A percentile compares a stretch with the other conserved stretches of the same genome.
These are phyloP conservation scores for Microthlaspi erraticum DNA, from an alignment of 345 rosid species.

Conservation along the genomic window DNA sequence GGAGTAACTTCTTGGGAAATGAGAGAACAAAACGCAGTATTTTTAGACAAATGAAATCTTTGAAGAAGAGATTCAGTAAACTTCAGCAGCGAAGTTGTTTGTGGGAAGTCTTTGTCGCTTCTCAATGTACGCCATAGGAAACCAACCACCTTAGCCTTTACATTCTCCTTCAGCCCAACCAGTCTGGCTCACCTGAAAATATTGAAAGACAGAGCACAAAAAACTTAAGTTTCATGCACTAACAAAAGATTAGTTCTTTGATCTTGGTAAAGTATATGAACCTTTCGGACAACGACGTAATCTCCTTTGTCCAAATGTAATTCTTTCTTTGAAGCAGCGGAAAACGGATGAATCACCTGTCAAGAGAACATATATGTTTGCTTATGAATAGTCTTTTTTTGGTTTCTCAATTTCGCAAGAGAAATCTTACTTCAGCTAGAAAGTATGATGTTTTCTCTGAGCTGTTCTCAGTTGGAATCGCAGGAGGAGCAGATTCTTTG, in stretches of 20 bases:
- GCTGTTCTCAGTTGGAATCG: conserved; percentile 59
- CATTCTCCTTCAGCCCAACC: conserved; percentile 99
- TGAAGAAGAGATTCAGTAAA: conserved; percentile 43
- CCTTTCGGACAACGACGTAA: conserved; percentile 90
- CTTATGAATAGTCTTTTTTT: not conserved
- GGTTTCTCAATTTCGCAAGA: not conserved
- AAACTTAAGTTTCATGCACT: not conserved
- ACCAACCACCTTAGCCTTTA: conserved; percentile 95
- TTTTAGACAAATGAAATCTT: conserved; percentile 21
- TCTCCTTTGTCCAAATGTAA: conserved; percentile 83
- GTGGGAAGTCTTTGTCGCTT: conserved; percentile 84
- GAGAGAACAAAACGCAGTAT: conserved; percentile 12
- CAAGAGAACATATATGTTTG: conserved; percentile 28
- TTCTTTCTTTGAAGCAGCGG: conserved; percentile 89
- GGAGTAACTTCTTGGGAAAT: not conserved
- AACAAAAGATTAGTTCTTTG: not conserved
- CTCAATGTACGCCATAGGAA: conserved; percentile 83
- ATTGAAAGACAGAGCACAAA: conserved; percentile 1
- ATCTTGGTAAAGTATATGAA: conserved; percentile 25
- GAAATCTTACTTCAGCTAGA: conserved; percentile 83
- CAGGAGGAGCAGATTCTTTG: conserved; percentile 95
- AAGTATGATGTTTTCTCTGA: conserved; percentile 75
- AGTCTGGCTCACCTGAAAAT: conserved; percentile 64
- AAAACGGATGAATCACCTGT: conserved; percentile 76
- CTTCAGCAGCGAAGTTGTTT: conserved; percentile 53